phyloP scores from a whole-genome alignment of 78 protist genomes.

The Cavenderia fasciculata region DNA sequence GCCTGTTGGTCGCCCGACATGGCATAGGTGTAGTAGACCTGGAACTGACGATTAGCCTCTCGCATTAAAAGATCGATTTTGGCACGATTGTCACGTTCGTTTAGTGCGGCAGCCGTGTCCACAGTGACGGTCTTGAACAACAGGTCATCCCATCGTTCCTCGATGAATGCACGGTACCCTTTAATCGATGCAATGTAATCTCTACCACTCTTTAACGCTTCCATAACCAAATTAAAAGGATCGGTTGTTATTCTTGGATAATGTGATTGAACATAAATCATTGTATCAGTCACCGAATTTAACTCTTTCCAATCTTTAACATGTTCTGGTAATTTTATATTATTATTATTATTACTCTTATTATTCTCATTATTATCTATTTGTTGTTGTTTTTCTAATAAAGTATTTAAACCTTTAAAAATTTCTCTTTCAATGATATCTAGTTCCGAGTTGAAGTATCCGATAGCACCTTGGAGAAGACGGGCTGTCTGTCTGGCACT shows the following conservation, averaged over 20 bases:
- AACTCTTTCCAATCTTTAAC: background rate
- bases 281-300: constrained; percentile 17
- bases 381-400: background rate
- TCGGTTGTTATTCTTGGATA: constrained; percentile 9
- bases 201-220: background rate
- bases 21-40: constrained; percentile 35
- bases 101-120: background rate
- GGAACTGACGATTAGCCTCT: constrained; percentile 61
- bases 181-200: background rate
- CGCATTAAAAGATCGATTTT: constrained; percentile 28
- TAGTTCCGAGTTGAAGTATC: constrained; percentile 7
- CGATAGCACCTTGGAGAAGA: constrained; percentile 17
- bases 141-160: background rate
- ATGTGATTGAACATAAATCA: constrained; percentile 30
- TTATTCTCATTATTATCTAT: background rate
- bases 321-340: too few species aligned
- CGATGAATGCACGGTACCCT: background rate
- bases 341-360: background rate
- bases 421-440: constrained; percentile 22
- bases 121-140: background rate
- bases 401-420: constrained; percentile 2
- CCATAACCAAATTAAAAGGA: constrained; percentile 3
- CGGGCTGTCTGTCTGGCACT: background rate
- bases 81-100: background rate
- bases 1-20: constrained; percentile 21